Conservation (phyloP, 306 rosid genomes). For the Cucurbita ficifolia region DNA sequence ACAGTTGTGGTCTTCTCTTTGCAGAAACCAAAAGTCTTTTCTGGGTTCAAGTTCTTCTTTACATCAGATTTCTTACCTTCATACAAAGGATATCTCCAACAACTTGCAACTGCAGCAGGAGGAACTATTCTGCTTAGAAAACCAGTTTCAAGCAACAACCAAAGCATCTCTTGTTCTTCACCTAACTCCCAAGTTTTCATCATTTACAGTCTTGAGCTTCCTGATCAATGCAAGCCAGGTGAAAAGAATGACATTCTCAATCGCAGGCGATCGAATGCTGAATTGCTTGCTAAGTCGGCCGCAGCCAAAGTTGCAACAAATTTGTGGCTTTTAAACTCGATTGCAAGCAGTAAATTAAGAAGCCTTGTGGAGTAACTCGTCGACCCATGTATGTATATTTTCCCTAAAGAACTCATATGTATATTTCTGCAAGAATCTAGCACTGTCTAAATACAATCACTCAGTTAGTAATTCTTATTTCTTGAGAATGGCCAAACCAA, state of each 20-base stretch:
- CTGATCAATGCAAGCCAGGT: conserved; percentile 27
- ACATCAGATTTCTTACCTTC: conserved; percentile 55
- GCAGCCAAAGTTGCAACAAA: conserved; percentile 56
- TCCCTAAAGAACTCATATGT: neutral
- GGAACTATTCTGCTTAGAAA: conserved; percentile 71
- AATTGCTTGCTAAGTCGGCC: conserved; percentile 46
- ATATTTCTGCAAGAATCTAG: neutral
- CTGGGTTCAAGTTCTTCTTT: conserved; percentile 61
- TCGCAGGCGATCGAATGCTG: conserved; percentile 38
- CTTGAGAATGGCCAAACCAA: neutral
- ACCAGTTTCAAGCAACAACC: conserved; percentile 36
- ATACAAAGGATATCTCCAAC: conserved; percentile 65
- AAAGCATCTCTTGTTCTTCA: conserved; percentile 9
- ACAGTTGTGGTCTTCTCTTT: conserved; percentile 3
- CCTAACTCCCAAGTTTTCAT: conserved; percentile 33
- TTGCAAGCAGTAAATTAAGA: conserved; percentile 72
- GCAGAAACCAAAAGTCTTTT: conserved; percentile 77
- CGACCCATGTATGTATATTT: neutral
- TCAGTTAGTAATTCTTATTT: neutral
- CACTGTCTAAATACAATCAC: neutral
- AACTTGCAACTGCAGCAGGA: conserved; percentile 78
- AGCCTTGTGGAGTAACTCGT: conserved; percentile 19
- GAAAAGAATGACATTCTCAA: conserved; percentile 21
- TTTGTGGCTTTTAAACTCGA: conserved; percentile 71
- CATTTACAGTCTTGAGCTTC: conserved; percentile 60